Evolutionary conservation across 2,329 filamentous ascomycete species (phyloP), one percentile per base, ranked within the genome.

Genomic region (Septoria petroselini): DNA sequence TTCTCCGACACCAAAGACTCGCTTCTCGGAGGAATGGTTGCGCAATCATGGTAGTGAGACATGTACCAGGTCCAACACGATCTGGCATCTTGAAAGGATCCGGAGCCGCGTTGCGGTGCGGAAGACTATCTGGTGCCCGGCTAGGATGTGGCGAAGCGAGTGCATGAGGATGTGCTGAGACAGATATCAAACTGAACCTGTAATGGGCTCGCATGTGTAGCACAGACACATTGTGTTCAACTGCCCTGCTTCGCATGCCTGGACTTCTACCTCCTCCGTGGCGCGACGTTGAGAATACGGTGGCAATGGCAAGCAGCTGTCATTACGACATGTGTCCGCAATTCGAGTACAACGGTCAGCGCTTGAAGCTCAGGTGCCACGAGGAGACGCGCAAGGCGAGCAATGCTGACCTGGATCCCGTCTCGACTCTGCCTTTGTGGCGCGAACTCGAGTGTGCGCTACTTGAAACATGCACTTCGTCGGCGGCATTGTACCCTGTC

Each of bases 1-100:
- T 30, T 30, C 40, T 42, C 40, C 14, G 21, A n/a, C 23, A n/a
- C 23, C 15, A 37, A 17, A 45, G 29, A 8, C 7, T 25, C 29
- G 15, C 30, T 17, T 45, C n/a, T n/a, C 42, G 42, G 42, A 45
- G 42, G 37, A 45, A 35, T 35, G 31, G 23, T 45, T 38, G 31
- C 42, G 42, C 42, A 45, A 45, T 42, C 11, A 12, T n/a, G 31
- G 15, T 34, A 12, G 4, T 40, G 42, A 45, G 42, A 45, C 42
- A 45, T 38, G 42, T 45, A 27, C 12, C 42, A 30, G 15, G n/a
- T 1, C 5, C 12, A 15, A 19, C 42, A 34, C 9, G 42, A 37
- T 38, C n/a, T 18, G 17, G 31, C 11, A n/a, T 19, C 31, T 17
- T 29, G 42, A 21, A 19, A 19, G 5, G 30, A 15, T 18, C 17